Conservation (phyloP, 768 basidiomycete species). For the Cytidiella melzeri region DNA sequence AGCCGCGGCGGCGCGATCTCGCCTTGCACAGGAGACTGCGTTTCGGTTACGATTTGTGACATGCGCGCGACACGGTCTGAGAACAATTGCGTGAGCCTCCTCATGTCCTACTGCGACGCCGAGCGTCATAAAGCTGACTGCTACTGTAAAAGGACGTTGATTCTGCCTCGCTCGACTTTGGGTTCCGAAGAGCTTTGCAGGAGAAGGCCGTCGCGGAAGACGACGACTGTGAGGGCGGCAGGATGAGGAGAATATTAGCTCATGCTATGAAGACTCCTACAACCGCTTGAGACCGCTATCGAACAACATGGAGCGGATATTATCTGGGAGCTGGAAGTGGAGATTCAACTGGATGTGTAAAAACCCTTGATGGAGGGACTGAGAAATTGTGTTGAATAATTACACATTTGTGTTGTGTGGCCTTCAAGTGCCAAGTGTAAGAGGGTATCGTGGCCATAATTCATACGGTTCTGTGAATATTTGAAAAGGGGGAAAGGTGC, state of each 20-base stretch:
- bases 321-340: too few relatives aligned
- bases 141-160: background rate
- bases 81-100: slow-evolving; percentile 33
- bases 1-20: slow-evolving; percentile 33
- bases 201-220: background rate
- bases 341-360: too few relatives aligned
- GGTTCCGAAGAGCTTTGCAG: background rate
- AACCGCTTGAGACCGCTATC: too few relatives aligned
- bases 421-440: too few relatives aligned
- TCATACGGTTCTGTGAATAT: too few relatives aligned
- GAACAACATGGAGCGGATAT: too few relatives aligned
- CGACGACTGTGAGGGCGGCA: background rate
- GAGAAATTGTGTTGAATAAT: too few relatives aligned
- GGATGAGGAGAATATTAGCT: background rate
- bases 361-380: too few relatives aligned
- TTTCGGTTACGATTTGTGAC: slow-evolving; percentile 36
- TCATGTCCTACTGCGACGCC: background rate
- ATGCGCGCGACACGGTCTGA: slow-evolving; percentile 35
- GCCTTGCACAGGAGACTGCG: slow-evolving; percentile 34
- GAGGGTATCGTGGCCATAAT: too few relatives aligned
- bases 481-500: too few relatives aligned
- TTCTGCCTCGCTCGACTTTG: background rate
- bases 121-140: background rate
- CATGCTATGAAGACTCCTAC: too few relatives aligned
- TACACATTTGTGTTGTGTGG: too few relatives aligned